Percentiles rank a stretch among this genome's conserved stretches.
phyloP scores from a whole-genome alignment of 306 rosid species.

The Lagenaria siceraria region DNA sequence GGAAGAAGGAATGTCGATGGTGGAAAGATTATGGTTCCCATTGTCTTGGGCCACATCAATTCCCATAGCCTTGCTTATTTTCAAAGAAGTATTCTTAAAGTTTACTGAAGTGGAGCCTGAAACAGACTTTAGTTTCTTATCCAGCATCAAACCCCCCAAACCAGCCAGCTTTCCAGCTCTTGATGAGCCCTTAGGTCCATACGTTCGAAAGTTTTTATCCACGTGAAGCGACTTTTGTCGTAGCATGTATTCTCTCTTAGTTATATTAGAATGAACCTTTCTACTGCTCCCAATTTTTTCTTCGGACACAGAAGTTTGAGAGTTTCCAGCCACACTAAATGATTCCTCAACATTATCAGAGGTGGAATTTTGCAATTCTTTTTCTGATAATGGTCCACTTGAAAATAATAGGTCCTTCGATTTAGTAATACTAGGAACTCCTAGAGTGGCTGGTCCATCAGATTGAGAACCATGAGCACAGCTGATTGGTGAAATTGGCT shows the following conservation, averaged over 20 bases:
- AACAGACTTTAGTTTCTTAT: conserved; percentile 59
- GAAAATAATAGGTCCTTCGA: conserved; percentile 25
- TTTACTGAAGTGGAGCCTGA: conserved; percentile 48
- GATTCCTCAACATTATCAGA: conserved; percentile 29
- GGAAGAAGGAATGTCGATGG: conserved; percentile 31
- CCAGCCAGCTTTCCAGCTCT: conserved; percentile 60
- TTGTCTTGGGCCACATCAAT: conserved; percentile 45
- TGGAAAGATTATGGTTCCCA: conserved; percentile 26
- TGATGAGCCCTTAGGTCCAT: conserved; percentile 67
- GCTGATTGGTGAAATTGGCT: conserved; percentile 21
- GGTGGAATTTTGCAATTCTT: conserved; percentile 29
- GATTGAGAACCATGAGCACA: conserved; percentile 36
- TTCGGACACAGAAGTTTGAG: conserved; percentile 36
- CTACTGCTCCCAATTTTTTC: conserved; percentile 41
- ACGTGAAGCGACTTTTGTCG: conserved; percentile 67
- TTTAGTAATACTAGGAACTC: conserved; percentile 21
- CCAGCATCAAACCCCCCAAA: conserved; percentile 56
- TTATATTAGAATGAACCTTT: conserved; percentile 41
- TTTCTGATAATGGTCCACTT: conserved; percentile 26
- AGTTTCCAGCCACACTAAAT: conserved; percentile 28
- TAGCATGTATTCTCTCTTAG: conserved; percentile 69
- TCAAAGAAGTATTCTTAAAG: conserved; percentile 58
- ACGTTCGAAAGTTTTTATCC: conserved; percentile 57
- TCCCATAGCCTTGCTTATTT: conserved; percentile 61
- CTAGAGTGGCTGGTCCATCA: conserved; percentile 24